Evolutionary conservation across 2,329 filamentous ascomycete species (phyloP), one percentile per base, ranked within the genome.

Genomic region (Colletotrichum cordylinicola): DNA sequence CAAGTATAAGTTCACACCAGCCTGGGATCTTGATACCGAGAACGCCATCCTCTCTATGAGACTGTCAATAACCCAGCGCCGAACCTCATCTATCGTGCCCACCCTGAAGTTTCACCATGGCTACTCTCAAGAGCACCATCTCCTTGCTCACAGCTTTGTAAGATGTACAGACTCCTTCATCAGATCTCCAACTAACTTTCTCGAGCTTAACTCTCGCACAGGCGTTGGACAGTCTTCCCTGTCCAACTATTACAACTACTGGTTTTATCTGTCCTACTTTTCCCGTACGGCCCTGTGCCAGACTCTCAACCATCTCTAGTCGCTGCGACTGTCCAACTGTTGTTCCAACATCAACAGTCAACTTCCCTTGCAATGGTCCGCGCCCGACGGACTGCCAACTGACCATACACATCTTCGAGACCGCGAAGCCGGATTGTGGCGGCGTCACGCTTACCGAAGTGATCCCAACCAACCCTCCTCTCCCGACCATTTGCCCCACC

Each of bases 261-360:
- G 74, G 74, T 1, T n/a, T 56, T 18, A 48, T 73, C 24, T 78
- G 66, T 48, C 29, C 71, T 13, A 74, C 74, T 4, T 73, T 78
- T 52, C 18, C 67, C 6, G 39, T 70, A 24, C 37, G 62, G n/a
- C 75, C 75, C 8, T 82, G 81, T 55, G 77, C 80, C 31, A 35
- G 66, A 31, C 58, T 79, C 15, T 67, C 67, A 9, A 70, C 71
- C 3, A 72, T 82, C 43, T 66, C 62, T 24, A 69, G 78, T 13
- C 78, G 79, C 4, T 82, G 81, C 66, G 77, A 75, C 13, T 82
- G 81, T 70, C 79, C 81, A 5, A 75, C 71, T 4, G 48, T 43
- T 4, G 69, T 81, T 9, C 71, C 80, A 18, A 81, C 79, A 4
- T 64, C 62, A 6, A 81, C 78, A 8, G 37, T 70, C 5, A 79